A percentile compares a stretch with the other conserved stretches of the same genome.
Conservation (phyloP, 768 basidiomycete genomes). For the Tricholoma hemisulphureum region DNA sequence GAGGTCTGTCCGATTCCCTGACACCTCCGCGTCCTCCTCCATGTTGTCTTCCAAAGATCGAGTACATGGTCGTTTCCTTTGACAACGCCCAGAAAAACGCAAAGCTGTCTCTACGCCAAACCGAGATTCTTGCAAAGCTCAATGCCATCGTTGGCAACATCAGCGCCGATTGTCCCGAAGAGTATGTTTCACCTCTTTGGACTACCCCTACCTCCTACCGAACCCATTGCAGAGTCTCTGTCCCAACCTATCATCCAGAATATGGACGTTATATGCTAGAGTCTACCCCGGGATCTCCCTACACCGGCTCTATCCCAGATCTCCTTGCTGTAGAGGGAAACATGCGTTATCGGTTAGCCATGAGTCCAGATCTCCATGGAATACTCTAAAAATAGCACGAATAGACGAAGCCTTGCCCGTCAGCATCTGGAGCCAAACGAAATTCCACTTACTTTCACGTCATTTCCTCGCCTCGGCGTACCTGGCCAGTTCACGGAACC, state of each 20-base stretch:
- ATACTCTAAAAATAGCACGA: not conserved
- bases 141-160: constrained; percentile 67
- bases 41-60: constrained; percentile 57
- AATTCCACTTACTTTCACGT: constrained; percentile 88
- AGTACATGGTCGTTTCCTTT: constrained; percentile 92
- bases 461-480: constrained; percentile 90
- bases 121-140: constrained; percentile 86
- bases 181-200: constrained; percentile 41
- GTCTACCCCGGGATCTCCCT: constrained; percentile 94
- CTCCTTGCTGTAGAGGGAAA: constrained; percentile 88
- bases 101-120: constrained; percentile 89
- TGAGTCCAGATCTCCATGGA: constrained; percentile 3
- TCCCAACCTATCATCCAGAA: constrained; percentile 95
- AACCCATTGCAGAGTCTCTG: constrained; percentile 49
- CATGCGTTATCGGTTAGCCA: constrained; percentile 84
- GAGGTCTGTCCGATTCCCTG: constrained; percentile 62
- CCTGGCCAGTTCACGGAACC: constrained; percentile 93
- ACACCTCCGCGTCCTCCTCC: constrained; percentile 4
- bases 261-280: constrained; percentile 99
- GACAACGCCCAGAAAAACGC: constrained; percentile 79
- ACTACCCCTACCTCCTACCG: constrained; percentile 2
- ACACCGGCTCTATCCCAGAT: constrained; percentile 83
- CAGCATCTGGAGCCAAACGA: constrained; percentile 83
- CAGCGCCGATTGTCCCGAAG: constrained; percentile 52
- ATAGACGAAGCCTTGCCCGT: constrained; percentile 79